A percentile compares a stretch with the other conserved stretches of the same genome.
Conservation (phyloP, 129 eudicot species). For the Helianthus annuus region DNA sequence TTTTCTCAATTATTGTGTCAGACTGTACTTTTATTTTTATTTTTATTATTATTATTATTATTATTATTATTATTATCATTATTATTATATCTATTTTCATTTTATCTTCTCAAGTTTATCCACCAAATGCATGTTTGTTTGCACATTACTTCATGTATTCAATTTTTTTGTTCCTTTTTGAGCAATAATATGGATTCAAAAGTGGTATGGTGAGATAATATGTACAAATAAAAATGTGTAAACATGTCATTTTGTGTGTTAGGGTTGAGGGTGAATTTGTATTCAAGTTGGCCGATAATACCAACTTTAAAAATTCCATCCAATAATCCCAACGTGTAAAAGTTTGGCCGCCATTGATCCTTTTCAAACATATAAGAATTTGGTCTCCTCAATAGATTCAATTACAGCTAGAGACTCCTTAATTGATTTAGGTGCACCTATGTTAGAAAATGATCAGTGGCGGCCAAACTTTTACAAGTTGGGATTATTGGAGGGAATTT, state of each 20-base stretch:
- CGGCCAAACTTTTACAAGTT: no score
- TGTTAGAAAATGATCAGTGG: no score
- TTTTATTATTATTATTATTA: no score
- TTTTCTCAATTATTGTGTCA: constrained; percentile 39
- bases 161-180: not conserved
- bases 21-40: constrained; percentile 13
- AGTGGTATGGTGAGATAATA: constrained; percentile 18
- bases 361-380: no score
- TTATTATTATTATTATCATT: not conserved
- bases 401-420: no score
- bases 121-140: constrained; percentile 33
- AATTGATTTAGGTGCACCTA: no score
- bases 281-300: no score
- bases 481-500: no score
- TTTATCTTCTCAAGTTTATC: constrained; percentile 22
- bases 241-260: constrained; percentile 13
- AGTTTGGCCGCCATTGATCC: no score
- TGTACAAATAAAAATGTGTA: constrained; percentile 17
- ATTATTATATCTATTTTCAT: constrained; percentile 18
- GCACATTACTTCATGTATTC: not conserved
- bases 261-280: not conserved
- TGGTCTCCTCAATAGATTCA: no score
- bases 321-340: no score
- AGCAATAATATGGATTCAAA: constrained; percentile 7
- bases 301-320: no score